Percentiles rank a stretch among this genome's conserved stretches.
Conservation (phyloP, 345 rosid genomes). For the Rubroshorea leprosula region DNA sequence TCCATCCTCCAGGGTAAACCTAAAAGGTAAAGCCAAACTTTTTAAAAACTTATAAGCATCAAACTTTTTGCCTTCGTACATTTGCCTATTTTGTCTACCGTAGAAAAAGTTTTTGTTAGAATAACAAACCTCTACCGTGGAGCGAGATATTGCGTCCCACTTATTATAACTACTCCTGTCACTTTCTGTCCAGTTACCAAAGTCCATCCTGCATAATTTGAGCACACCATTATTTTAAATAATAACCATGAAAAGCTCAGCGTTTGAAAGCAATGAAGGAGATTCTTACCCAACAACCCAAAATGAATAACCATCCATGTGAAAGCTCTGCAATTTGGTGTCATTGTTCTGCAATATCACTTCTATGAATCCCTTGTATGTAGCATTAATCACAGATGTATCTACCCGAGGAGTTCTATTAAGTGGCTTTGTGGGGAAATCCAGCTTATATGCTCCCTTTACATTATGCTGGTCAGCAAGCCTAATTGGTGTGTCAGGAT, state of each 20-base stretch:
- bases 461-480: constrained; percentile 68
- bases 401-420: constrained; percentile 46
- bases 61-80: too few relatives aligned
- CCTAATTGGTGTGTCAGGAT: constrained; percentile 62
- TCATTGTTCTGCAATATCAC: constrained; percentile 86
- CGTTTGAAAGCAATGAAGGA: not conserved
- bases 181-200: constrained; percentile 79
- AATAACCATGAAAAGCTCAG: not conserved
- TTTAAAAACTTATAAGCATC: not conserved
- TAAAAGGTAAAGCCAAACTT: constrained; percentile 17
- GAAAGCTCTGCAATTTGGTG: constrained; percentile 86
- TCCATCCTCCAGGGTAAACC: constrained; percentile 96
- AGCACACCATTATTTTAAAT: not conserved
- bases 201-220: constrained; percentile 80
- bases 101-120: not conserved
- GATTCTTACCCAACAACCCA: constrained; percentile 84
- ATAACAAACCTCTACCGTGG: constrained; percentile 48
- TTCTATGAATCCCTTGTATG: constrained; percentile 83
- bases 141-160: constrained; percentile 59
- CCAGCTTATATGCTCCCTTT: constrained; percentile 88
- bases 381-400: constrained; percentile 76
- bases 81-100: too few relatives aligned
- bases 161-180: constrained; percentile 61
- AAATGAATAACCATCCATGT: constrained; percentile 79
- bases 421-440: constrained; percentile 76